A percentile compares a stretch with the other conserved stretches of the same genome.
Evolutionary conservation across 83 land plant species (phyloP).

Genomic region (Diphasiastrum complanatum): DNA sequence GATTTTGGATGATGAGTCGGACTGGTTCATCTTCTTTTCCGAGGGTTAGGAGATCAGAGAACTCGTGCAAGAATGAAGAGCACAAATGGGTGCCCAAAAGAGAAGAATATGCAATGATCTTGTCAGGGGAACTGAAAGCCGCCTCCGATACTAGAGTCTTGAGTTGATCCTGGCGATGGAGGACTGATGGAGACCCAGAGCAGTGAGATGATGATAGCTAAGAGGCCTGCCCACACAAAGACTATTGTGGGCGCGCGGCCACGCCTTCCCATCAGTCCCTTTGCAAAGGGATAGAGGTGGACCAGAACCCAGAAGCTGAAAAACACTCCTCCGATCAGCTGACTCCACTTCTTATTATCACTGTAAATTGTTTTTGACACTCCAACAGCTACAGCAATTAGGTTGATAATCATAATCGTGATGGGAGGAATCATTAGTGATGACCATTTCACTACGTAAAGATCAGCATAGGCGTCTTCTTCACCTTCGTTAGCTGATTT

Average conservation of each 20-base stretch:
- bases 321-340: constrained; percentile 32
- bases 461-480: constrained; percentile 13
- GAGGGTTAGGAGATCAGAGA: no score
- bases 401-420: constrained; percentile 26
- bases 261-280: constrained; percentile 36
- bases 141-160: no score
- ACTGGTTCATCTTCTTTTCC: no score
- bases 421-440: constrained; percentile 7
- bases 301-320: constrained; percentile 39
- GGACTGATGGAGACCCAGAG: constrained; percentile 34
- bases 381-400: constrained; percentile 26
- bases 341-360: constrained; percentile 25
- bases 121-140: constrained; percentile 24
- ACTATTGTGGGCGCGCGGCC: constrained; percentile 25
- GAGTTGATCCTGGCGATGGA: no score
- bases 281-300: constrained; percentile 34
- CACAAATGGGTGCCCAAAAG: no score
- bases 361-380: constrained; percentile 26
- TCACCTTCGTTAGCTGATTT: constrained; percentile 16
- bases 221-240: constrained; percentile 24
- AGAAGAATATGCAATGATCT: no score
- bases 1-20: no score
- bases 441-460: constrained; percentile 33
- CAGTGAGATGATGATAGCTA: constrained; percentile 23
- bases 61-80: no score